Conservation (phyloP, 2,329 filamentous ascomycete species). For the Endoconidiophora laricicola region DNA sequence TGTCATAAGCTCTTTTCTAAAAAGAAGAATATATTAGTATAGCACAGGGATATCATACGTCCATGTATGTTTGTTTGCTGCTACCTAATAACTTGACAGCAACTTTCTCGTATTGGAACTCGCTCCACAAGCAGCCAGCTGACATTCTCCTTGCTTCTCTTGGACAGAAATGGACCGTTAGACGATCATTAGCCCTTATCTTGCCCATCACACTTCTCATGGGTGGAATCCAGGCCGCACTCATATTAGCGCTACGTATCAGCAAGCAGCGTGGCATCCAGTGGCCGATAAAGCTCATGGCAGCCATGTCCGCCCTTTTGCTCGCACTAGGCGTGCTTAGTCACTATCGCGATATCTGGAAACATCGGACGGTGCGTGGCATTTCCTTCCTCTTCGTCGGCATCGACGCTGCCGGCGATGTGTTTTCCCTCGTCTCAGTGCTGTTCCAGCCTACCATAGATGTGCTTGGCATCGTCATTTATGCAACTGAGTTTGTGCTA, state of each 20-base stretch:
- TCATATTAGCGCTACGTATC: slow-evolving; percentile 40
- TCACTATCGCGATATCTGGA: slow-evolving; percentile 55
- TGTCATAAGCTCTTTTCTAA: neutral
- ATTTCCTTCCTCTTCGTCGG: slow-evolving; percentile 58
- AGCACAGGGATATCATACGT: neutral
- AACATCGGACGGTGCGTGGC: slow-evolving; percentile 47
- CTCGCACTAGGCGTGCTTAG: slow-evolving; percentile 48
- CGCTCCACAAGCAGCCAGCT: no score
- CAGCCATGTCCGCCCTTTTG: slow-evolving; percentile 43
- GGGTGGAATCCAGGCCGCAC: slow-evolving; percentile 38
- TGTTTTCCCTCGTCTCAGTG: slow-evolving; percentile 49
- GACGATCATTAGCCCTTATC: slow-evolving; percentile 31
- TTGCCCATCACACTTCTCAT: slow-evolving; percentile 36
- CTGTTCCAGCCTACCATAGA: slow-evolving; percentile 43
- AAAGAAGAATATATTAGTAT: neutral
- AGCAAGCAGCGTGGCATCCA: slow-evolving; percentile 27
- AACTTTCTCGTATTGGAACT: neutral
- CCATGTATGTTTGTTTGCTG: neutral
- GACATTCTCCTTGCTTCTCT: no score
- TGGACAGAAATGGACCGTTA: slow-evolving; percentile 33
- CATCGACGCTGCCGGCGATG: slow-evolving; percentile 51
- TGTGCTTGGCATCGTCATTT: slow-evolving; percentile 48
- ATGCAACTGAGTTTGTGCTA: slow-evolving; percentile 45
- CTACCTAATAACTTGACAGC: neutral
- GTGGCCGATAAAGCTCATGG: slow-evolving; percentile 53